A percentile compares a stretch with the other conserved stretches of the same genome.
phyloP scores from a whole-genome alignment of 2,329 filamentous ascomycete genomes.

The Neofusicoccum ribis region DNA sequence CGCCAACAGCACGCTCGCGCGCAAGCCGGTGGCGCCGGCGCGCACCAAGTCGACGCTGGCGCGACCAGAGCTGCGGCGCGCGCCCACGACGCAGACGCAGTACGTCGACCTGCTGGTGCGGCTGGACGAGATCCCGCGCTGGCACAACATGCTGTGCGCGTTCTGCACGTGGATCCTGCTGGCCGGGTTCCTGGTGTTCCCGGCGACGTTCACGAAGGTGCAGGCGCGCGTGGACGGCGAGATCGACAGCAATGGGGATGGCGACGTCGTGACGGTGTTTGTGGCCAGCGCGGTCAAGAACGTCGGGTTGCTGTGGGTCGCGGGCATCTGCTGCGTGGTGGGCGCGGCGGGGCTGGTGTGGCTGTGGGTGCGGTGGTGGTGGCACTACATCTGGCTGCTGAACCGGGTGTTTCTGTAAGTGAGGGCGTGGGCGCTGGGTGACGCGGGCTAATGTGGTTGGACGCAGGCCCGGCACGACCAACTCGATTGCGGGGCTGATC shows the following conservation, averaged over 20 bases:
- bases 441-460: neutral
- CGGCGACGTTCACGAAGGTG: constrained; percentile 53
- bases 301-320: constrained; percentile 47
- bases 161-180: constrained; percentile 54
- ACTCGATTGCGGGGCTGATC: constrained; percentile 53
- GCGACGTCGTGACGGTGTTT: constrained; percentile 26
- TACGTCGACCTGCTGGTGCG: constrained; percentile 46
- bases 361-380: constrained; percentile 47
- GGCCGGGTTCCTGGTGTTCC: constrained; percentile 55
- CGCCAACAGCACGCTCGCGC: neutral
- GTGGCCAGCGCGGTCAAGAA: constrained; percentile 38
- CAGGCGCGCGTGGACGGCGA: constrained; percentile 33
- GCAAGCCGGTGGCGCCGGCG: neutral
- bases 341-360: constrained; percentile 44
- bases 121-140: constrained; percentile 47
- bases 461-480: constrained; percentile 33
- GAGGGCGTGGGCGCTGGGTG: neutral
- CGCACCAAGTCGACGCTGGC: neutral
- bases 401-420: constrained; percentile 50
- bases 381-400: constrained; percentile 57
- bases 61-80: neutral
- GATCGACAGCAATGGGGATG: constrained; percentile 28
- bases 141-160: constrained; percentile 51
- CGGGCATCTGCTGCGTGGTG: constrained; percentile 45
- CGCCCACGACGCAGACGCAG: neutral